Base-by-base conservation (phyloP, 2,329 filamentous ascomycete species). In the Metarhizium anisopliae region DNA sequence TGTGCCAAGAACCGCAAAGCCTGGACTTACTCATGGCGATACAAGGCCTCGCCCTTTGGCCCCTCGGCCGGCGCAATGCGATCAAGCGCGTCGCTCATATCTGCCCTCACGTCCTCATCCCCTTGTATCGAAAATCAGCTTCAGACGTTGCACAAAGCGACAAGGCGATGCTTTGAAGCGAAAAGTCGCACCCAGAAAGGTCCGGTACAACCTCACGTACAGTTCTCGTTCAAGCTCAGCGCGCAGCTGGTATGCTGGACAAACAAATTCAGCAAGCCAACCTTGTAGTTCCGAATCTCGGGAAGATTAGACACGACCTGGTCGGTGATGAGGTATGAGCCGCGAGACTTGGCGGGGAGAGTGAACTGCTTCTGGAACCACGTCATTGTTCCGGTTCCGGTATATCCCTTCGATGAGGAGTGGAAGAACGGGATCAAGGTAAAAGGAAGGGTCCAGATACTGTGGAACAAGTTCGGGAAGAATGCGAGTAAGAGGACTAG, bases 31-130 rank as follows among this genome's bases (percentile, higher is more conserved):
- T 70, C 67, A 73, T 99, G 94, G 47, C 89, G 77, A 73, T 97
- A 99, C 50, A 97, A 70, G 8, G 82, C 78, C 69, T 84, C 78
- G 3, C 87, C 86, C 67, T 85, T 86, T 29, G 79, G 81, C 55
- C 95, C 92, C 5, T 72, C 71, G 66, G 89, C 88, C 0, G 92
- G 91, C 47, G 87, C 94, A 65, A 99, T 88, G 49, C 91, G 80
- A 71, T 99, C 93, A 61, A 99, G 77, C 50, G 93, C 90, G 74
- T 96, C 90, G 67, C 84, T 90, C 93, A 97, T 96, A 72, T 99
- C 91, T 45, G 81, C 81, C 57, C 91, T 82, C n/a, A 99, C 94
- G 73, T 95, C 90, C 50, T 70, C 67, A 66, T 93, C 90, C 90
- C 69, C 69, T 70, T 6, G 7, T n/a, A 43, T 42, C 25, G 14